phyloP scores from a whole-genome alignment of 805 yeast species.

The Lipomyces sp. region DNA sequence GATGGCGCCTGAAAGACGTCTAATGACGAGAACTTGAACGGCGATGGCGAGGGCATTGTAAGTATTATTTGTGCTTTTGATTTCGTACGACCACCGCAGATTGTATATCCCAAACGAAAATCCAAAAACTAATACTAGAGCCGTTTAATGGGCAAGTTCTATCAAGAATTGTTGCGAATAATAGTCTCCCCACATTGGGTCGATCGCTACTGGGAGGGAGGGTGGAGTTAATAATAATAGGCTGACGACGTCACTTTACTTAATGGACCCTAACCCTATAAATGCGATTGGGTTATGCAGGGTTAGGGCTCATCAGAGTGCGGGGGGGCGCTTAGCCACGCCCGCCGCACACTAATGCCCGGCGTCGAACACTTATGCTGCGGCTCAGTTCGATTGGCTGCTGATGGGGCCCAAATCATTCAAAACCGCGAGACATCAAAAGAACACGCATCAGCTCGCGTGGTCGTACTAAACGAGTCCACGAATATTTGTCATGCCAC shows the following conservation, averaged over 20 bases:
- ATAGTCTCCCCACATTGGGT: neutral
- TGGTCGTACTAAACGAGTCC: neutral
- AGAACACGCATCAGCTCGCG: neutral
- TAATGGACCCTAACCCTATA: neutral
- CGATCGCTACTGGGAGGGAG: neutral
- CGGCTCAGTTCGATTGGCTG: neutral
- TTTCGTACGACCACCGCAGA: no score
- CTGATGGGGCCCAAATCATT: no score
- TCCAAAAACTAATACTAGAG: no score
- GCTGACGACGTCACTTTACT: neutral
- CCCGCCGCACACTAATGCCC: slow-evolving; percentile 1
- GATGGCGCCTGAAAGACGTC: neutral
- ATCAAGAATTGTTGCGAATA: no score
- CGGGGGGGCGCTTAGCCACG: neutral
- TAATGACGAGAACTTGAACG: neutral
- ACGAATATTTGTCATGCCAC: no score
- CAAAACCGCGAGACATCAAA: no score
- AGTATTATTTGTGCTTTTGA: neutral
- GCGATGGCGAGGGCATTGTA: neutral
- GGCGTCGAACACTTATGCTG: no score
- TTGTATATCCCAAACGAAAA: no score
- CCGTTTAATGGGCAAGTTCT: no score
- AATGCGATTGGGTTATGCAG: neutral
- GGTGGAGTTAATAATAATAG: no score
- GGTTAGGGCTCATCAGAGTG: neutral